phyloP scores from a whole-genome alignment of 2,329 filamentous ascomycete species.

The Fusarium sp. region DNA sequence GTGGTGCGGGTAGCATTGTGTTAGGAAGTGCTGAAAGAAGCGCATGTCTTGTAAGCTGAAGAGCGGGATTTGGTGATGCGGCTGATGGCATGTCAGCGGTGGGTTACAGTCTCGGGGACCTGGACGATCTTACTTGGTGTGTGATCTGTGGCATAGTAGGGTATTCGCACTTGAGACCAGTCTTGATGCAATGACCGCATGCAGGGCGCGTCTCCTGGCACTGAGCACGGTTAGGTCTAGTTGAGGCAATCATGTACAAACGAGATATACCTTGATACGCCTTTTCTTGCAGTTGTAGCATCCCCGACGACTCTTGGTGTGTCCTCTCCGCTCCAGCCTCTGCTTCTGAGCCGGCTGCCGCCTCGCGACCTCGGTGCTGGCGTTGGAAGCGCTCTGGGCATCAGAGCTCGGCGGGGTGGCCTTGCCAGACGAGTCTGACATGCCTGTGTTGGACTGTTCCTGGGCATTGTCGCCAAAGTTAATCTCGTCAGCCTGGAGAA shows the following conservation, averaged over 20 bases:
- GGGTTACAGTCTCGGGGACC: neutral
- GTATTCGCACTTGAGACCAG: constrained; percentile 71
- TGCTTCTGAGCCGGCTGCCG: constrained; percentile 40
- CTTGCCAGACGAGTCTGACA: constrained; percentile 46
- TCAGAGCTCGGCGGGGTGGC: constrained; percentile 46
- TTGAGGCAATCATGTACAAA: neutral
- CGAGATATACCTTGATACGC: constrained; percentile 67
- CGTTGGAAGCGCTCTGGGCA: constrained; percentile 36
- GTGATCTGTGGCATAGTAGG: constrained; percentile 61
- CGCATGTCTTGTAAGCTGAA: constrained; percentile 74
- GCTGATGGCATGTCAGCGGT: constrained; percentile 47
- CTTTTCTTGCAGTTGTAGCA: constrained; percentile 76
- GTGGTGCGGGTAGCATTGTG: constrained; percentile 70
- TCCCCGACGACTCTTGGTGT: constrained; percentile 73
- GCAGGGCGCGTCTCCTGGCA: constrained; percentile 73
- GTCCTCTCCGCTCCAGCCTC: constrained; percentile 66
- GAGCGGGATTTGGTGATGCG: constrained; percentile 66
- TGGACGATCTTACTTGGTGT: constrained; percentile 56
- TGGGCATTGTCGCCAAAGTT: constrained; percentile 33
- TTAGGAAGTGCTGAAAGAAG: constrained; percentile 74
- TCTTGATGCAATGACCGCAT: constrained; percentile 72
- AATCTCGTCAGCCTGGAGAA: constrained; percentile 47
- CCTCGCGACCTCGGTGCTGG: constrained; percentile 25
- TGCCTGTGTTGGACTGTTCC: constrained; percentile 18
- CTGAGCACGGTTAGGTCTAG: constrained; percentile 47